Base-by-base conservation (phyloP, 2,329 filamentous ascomycete genomes). In the Fusarium longipes region DNA sequence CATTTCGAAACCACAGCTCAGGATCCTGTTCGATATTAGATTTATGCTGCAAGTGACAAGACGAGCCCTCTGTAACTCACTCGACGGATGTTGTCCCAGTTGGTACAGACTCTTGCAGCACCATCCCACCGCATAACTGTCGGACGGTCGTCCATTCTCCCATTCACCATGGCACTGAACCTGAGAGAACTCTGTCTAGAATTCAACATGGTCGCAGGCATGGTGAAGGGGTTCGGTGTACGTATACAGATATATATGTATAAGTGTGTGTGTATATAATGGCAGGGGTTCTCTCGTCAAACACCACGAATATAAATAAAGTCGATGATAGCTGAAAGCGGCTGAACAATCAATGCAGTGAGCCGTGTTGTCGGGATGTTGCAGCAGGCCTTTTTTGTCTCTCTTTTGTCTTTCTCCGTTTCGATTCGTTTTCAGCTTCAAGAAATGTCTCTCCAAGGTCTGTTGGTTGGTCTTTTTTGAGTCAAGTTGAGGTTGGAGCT, bases 1-100 rank as follows among this genome's bases (percentile, higher is more conserved):
- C 91, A 65, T 88, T 79, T 12, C 84, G 81, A 62, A 84, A 83
- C 89, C 89, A 94, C 4, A 95, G 81, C 67, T 93, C 91, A 4
- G 86, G 81, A 69, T 94, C 91, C 91, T 93, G 33, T 51, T 17
- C 8, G 10, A 6, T 38, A n/a, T 68, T 48, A 68, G 65, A 43
- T 27, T 15, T 44, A 25, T 8, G 15, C 30, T n/a, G 8, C 49
- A 6, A 3, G 11, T 35, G 48, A 14, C 11, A 11, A 25, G 11
- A 15, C 2, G 20, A 6, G 22, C 15, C 14, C 22, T 32, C 17
- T 17, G 25, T 18, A 5, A 76, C 82, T 74, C 73, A 86, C 84
- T 73, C 80, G 80, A 70, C 79, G 79, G 38, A 86, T 69, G 32
- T 76, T 78, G 53, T 86, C 81, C 84, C 84, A 87, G 17, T 77